Conservation (phyloP, 2,329 filamentous ascomycete species). For the Monascus ruber region DNA sequence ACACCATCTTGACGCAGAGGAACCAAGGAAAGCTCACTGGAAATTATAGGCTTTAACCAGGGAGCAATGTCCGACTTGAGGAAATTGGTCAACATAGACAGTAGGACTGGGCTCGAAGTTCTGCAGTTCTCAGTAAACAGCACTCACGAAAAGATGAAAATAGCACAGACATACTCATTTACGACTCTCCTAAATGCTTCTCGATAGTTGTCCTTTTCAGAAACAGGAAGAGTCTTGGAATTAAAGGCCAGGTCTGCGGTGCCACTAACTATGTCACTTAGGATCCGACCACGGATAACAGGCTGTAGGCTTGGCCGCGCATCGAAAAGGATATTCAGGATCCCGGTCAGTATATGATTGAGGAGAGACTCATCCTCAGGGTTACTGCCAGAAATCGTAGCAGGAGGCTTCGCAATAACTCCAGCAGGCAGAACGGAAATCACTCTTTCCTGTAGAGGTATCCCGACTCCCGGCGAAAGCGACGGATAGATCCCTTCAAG, state of each 20-base stretch:
- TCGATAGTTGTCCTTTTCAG: constrained; percentile 10
- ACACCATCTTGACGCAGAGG: constrained; percentile 31
- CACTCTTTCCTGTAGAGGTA: constrained; percentile 33
- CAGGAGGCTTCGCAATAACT: constrained; percentile 27
- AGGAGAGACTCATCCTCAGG: constrained; percentile 21
- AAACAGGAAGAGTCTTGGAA: constrained; percentile 10
- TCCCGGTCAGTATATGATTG: constrained; percentile 14
- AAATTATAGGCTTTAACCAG: constrained; percentile 30
- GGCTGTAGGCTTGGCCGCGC: constrained; percentile 25
- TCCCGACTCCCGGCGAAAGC: constrained; percentile 31
- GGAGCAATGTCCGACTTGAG: constrained; percentile 22
- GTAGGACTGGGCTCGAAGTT: constrained; percentile 23
- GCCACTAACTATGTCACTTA: constrained; percentile 31
- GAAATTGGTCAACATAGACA: constrained; percentile 27
- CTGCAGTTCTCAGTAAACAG: constrained; percentile 14
- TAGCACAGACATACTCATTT: constrained; percentile 18
- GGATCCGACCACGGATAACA: constrained; percentile 26
- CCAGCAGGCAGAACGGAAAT: constrained; percentile 33
- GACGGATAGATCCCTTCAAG: constrained; percentile 35
- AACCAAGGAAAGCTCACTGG: constrained; percentile 25
- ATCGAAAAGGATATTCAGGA: constrained; percentile 23
- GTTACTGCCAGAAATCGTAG: constrained; percentile 6
- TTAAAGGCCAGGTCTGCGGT: constrained; percentile 29
- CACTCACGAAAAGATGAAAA: not conserved
- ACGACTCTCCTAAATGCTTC: constrained; percentile 19